phyloP scores from a whole-genome alignment of 345 rosid genomes.

The Alliaria petiolata region DNA sequence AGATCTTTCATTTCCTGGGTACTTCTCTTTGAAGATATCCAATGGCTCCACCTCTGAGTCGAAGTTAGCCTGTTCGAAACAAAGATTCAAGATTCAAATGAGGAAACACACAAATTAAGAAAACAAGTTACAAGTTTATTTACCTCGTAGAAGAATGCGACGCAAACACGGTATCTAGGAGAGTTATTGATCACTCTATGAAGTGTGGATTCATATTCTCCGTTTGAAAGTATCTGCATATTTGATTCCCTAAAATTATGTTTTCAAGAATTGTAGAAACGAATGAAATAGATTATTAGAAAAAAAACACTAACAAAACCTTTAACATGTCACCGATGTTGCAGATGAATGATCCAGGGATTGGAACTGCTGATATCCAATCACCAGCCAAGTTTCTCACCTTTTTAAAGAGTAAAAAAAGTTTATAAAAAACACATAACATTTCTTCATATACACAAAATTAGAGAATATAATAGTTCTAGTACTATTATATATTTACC shows the following conservation, averaged over 20 bases:
- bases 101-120: not conserved
- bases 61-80: slow-evolving; percentile 47
- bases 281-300: not conserved
- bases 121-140: not conserved
- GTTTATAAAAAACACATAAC: not conserved
- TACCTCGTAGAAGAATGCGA: slow-evolving; percentile 84
- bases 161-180: slow-evolving; percentile 51
- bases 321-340: slow-evolving; percentile 93
- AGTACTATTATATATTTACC: slow-evolving; percentile 25
- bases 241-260: not conserved
- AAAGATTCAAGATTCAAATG: not conserved
- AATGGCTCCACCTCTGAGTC: slow-evolving; percentile 65
- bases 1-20: slow-evolving; percentile 29
- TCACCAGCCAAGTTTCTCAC: slow-evolving; percentile 71
- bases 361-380: slow-evolving; percentile 79
- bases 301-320: slow-evolving; percentile 41
- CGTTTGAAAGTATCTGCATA: slow-evolving; percentile 68
- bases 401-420: slow-evolving; percentile 33
- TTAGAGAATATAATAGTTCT: not conserved
- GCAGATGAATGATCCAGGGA: slow-evolving; percentile 82
- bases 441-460: not conserved
- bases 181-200: slow-evolving; percentile 66
- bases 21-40: slow-evolving; percentile 50
- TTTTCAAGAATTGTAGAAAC: not conserved
- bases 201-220: slow-evolving; percentile 71